phyloP scores from a whole-genome alignment of 371 early-diverging fungal genomes.

The Mucor velutinosus region DNA sequence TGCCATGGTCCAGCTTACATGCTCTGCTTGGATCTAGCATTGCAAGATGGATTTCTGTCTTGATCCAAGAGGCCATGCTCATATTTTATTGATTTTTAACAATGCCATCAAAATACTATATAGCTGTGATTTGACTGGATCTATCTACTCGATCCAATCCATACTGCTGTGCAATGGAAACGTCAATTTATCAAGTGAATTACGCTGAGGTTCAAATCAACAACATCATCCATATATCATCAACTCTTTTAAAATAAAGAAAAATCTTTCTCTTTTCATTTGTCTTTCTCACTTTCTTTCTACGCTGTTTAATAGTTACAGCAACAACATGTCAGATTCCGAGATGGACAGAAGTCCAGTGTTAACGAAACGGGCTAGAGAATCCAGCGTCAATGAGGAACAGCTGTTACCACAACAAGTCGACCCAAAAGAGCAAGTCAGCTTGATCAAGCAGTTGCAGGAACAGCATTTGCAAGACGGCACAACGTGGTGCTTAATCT shows the following conservation, averaged over 20 bases:
- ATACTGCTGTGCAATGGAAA: too few relatives aligned
- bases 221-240: not conserved
- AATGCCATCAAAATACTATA: too few relatives aligned
- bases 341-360: slow-evolving; percentile 21
- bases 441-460: slow-evolving; percentile 18
- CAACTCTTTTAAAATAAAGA: not conserved
- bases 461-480: slow-evolving; percentile 17
- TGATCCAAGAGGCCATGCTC: too few relatives aligned
- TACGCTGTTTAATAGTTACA: too few relatives aligned
- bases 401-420: not conserved
- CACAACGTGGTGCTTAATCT: slow-evolving; percentile 22
- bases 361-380: slow-evolving; percentile 31
- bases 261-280: not conserved
- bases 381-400: slow-evolving; percentile 29
- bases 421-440: slow-evolving; percentile 29
- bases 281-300: not conserved
- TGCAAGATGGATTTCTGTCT: too few relatives aligned
- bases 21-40: too few relatives aligned
- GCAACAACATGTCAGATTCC: slow-evolving; percentile 21
- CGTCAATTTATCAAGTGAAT: not conserved
- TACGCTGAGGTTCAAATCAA: not conserved
- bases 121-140: too few relatives aligned
- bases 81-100: too few relatives aligned
- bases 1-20: too few relatives aligned
- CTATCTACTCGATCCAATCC: too few relatives aligned